Base-by-base conservation (phyloP, 179 eudicot genomes). In the Nepenthes alata region DNA sequence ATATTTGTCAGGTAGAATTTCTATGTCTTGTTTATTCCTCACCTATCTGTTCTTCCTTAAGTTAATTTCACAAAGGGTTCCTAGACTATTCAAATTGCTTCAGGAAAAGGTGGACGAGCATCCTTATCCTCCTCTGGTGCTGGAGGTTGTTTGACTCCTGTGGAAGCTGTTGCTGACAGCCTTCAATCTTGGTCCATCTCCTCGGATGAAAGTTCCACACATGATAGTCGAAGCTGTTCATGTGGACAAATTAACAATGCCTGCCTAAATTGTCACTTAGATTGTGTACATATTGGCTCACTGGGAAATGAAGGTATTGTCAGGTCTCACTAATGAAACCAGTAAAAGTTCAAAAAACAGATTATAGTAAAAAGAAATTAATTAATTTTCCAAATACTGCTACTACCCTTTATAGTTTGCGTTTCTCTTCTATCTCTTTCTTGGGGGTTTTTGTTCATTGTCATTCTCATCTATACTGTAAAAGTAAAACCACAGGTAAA, bases 221-320 rank as follows among this genome's bases (percentile, higher is more conserved):
- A 66, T 77, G 85, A 74, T 60, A 60, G 61, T 62, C 74, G 60
- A 35, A 74, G 67, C 69, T 64, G 52, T 72, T 72, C 74, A 62
- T 60, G 73, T 66, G 82, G 70, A 41, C 72, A 69, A 68, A 65
- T 61, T 62, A 69, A 75, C 61, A 72, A 70, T 49, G 68, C 57
- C 47, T 54, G 55, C 63, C 62, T 60, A 53, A 72, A 70, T 60
- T 62, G 57, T 60, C 71, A 53, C 35, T 47, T 61, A 69, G 84
- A 78, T 53, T 76, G 85, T 77, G 64, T 88, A 67, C 79, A 76
- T 60, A 76, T 88, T 64, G 85, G 89, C 60, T 76, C 79, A 53
- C 88, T 78, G 60, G 87, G 89, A 70, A 75, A 53, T 78, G 89
- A 88, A 82, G 97, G 97, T 86, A 81, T 11, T 35, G 3, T 38